Evolutionary conservation across 2,329 filamentous ascomycete genomes (phyloP), one percentile per base, ranked within the genome.

Genomic region (Trichoderma sp.): DNA sequence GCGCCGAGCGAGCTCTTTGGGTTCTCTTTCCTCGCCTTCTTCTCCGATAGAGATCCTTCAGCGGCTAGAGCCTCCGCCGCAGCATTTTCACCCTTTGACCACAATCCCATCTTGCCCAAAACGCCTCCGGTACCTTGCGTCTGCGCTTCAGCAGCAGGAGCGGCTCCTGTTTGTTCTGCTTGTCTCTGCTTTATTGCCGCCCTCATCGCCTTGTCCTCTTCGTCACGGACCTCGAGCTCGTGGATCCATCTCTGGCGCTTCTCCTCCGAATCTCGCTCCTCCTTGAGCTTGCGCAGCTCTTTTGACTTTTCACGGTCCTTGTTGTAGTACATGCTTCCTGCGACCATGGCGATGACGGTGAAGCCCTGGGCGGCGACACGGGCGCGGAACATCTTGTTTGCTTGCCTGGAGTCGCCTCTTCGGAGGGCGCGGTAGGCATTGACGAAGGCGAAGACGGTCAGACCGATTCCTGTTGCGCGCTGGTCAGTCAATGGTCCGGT

Each of bases 341-440:
- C 94, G 8, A 97, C 88, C 84, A 99, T 93, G 74, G 95, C 94
- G 34, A 95, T 81, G 34, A 99, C 88, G 15, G 96, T 99, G 83
- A 99, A 98, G 65, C 90, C 93, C 83, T 99, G 96, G 5, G 94
- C 95, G 80, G 94, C 94, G 79, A 99, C 92, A 82, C 96, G 94
- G 43, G 94, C 93, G 72, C 96, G 94, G 89, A 99, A 99, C 93
- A 98, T 98, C 75, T 91, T 88, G 84, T 99, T 97, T 71, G 96
- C 95, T 77, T 91, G 88, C 74, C 90, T 85, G 76, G 94, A 93
- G 86, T 99, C 94, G 80, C 96, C 95, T 71, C 88, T 87, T 76
- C 93, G 93, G 86, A 97, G 95, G 75, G 93, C 93, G 73, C 91
- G 91, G 79, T 92, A 94, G 76, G 96, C 95, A 80, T 93, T 93